phyloP scores from a whole-genome alignment of 331 rosid genomes.

The Saraca asoca region DNA sequence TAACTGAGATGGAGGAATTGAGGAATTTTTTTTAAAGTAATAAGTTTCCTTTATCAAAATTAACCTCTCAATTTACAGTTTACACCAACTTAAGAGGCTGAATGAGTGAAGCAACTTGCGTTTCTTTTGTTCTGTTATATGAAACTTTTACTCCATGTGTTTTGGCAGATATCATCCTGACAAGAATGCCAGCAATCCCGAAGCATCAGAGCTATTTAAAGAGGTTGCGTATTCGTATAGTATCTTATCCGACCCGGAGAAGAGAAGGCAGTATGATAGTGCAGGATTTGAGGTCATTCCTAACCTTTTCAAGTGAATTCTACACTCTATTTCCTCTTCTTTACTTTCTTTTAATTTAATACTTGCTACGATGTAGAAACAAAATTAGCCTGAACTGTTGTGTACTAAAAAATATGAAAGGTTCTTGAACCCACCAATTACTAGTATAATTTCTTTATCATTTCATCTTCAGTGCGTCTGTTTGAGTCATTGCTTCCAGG shows the following conservation, averaged over 20 bases:
- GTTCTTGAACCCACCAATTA: neutral
- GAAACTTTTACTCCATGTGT: neutral
- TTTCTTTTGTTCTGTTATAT: neutral
- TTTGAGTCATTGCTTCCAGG: neutral
- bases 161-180: conserved; percentile 89
- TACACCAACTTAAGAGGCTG: neutral
- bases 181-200: conserved; percentile 90
- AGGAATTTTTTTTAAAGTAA: conserved; percentile 11
- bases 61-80: neutral
- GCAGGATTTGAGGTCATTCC: conserved; percentile 87
- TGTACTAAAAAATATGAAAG: neutral
- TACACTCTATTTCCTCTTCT: neutral
- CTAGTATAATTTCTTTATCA: neutral
- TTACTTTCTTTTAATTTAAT: conserved; percentile 3
- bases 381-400: neutral
- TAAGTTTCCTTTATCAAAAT: conserved; percentile 6
- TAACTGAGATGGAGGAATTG: conserved; percentile 2
- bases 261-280: conserved; percentile 91
- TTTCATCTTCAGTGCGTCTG: conserved; percentile 6
- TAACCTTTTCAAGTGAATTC: conserved; percentile 22
- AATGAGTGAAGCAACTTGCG: conserved; percentile 7
- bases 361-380: too few species aligned
- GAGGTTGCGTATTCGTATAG: conserved; percentile 92
- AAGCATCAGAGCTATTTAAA: conserved; percentile 91
- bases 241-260: conserved; percentile 96